Base-by-base conservation (phyloP, 2,329 filamentous ascomycete genomes). In the Cordyceps javanica region DNA sequence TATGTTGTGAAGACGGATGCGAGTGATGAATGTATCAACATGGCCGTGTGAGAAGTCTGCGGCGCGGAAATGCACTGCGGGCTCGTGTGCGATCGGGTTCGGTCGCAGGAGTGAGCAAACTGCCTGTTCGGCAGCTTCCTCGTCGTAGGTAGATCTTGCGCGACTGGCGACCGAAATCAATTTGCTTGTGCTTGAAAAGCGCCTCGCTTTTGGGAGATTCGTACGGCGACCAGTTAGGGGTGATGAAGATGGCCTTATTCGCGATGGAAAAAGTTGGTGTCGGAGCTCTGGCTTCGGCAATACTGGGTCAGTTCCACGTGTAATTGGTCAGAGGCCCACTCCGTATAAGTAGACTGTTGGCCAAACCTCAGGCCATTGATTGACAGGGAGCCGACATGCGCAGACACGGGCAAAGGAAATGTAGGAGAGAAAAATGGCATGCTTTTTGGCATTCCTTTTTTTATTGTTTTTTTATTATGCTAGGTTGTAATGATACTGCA, bases 261-360 rank as follows among this genome's bases (percentile, higher is more conserved):
- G 30, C 39, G 39, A 57, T 50, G 48, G 21, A 58, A 58, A 58
- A 58, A 51, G 48, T 38, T 52, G 55, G 55, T 32, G 39, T 58
- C 41, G 46, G 30, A 52, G 48, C 55, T 52, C 48, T 52, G 46
- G 39, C 55, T 58, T 58, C 48, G 55, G 55, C 46, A 57, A 57
- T 16, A 45, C 45, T 38, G 23, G 38, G 38, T 21, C 38, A 21
- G 42, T 16, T 44, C 44, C 54, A 52, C 55, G 39, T 52, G 30
- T 38, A 52, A 58, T 58, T 58, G 55, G 55, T 34, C 48, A 52
- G 45, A n/a, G 45, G 32, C 38, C 45, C 46, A 50, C 48, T 42
- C 36, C 21, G 21, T n/a, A 3, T 26, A 26, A 3, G n/a, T n/a
- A n/a, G n/a, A n/a, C n/a, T 21, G 39, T 46, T 36, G 32, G 39